Percentiles rank a stretch among this genome's conserved stretches.
Evolutionary conservation across 2,329 filamentous ascomycete species (phyloP).

Genomic region (Claviceps maximensis): DNA sequence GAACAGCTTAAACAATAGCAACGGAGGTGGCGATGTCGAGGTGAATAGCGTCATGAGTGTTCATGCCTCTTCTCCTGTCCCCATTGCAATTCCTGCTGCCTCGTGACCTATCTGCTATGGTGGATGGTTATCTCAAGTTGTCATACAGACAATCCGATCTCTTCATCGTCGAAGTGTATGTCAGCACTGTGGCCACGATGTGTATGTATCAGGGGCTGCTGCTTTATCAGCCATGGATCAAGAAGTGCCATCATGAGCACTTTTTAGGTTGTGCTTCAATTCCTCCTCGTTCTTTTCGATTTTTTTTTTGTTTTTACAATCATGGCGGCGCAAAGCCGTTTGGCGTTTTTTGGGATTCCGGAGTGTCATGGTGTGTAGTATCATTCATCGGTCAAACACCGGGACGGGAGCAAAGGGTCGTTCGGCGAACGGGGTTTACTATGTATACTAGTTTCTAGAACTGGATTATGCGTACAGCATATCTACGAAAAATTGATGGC

Average conservation of each 20-base stretch:
- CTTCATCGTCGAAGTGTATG: background rate
- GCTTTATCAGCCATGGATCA: background rate
- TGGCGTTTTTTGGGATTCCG: slow-evolving; percentile 1
- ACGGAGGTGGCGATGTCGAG: slow-evolving; percentile 34
- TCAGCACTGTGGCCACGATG: background rate
- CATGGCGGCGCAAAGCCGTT: background rate
- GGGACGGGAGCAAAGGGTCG: slow-evolving; percentile 1
- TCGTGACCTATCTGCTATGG: slow-evolving; percentile 15
- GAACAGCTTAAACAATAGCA: slow-evolving; percentile 34
- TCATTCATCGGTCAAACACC: background rate
- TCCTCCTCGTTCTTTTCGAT: background rate
- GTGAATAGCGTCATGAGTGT: slow-evolving; percentile 39
- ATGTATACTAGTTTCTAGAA: slow-evolving; percentile 2
- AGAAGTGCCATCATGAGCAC: background rate
- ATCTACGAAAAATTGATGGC: background rate
- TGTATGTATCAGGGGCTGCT: background rate
- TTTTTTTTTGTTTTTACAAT: background rate
- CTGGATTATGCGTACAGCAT: background rate
- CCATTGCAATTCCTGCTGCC: slow-evolving; percentile 32
- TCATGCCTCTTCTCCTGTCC: slow-evolving; percentile 38
- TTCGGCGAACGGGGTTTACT: background rate
- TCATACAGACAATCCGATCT: too few species aligned
- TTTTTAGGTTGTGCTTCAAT: background rate
- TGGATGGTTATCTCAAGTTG: background rate
- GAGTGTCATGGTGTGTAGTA: background rate